These are phyloP conservation scores for Suillus alpinus DNA, from an alignment of 768 basidiomycete genomes.

Conservation along the genomic window DNA sequence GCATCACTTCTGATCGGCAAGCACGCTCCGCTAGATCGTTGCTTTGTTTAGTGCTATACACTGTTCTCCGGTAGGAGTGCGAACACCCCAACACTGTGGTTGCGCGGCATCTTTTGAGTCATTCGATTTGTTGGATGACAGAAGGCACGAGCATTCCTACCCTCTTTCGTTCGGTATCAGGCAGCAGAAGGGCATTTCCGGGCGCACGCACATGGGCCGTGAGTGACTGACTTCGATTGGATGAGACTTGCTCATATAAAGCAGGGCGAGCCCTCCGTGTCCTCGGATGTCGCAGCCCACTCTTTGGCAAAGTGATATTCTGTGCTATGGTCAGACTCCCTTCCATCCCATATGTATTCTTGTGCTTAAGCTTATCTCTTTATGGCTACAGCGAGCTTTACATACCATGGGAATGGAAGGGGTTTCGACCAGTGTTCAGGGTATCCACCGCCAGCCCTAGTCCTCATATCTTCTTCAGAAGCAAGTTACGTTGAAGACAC, in stretches of 20 bases:
- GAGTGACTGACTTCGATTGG: neutral
- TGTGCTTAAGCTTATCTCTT: conserved; percentile 28
- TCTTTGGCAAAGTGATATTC: conserved; percentile 3
- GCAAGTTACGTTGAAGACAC: neutral
- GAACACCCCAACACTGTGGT: neutral
- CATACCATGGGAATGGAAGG: conserved; percentile 54
- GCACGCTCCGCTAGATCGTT: neutral
- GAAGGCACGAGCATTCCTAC: neutral
- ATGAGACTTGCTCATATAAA: neutral
- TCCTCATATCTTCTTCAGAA: conserved; percentile 2
- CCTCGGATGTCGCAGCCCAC: neutral
- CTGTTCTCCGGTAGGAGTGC: neutral
- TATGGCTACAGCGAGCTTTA: conserved; percentile 27
- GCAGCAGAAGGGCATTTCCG: neutral
- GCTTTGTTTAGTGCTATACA: neutral
- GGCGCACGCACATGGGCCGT: neutral
- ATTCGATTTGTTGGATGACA: neutral
- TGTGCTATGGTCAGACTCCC: conserved; percentile 27
- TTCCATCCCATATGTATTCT: conserved; percentile 27
- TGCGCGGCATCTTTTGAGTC: neutral
- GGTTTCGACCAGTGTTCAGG: conserved; percentile 27
- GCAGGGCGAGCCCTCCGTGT: neutral
- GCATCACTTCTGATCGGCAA: neutral
- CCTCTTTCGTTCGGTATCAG: neutral
- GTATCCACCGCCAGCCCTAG: conserved; percentile 5